Percentiles rank a stretch among this genome's conserved stretches.
Conservation (phyloP, 208 protist species). For the Leishmania martiniquensis region DNA sequence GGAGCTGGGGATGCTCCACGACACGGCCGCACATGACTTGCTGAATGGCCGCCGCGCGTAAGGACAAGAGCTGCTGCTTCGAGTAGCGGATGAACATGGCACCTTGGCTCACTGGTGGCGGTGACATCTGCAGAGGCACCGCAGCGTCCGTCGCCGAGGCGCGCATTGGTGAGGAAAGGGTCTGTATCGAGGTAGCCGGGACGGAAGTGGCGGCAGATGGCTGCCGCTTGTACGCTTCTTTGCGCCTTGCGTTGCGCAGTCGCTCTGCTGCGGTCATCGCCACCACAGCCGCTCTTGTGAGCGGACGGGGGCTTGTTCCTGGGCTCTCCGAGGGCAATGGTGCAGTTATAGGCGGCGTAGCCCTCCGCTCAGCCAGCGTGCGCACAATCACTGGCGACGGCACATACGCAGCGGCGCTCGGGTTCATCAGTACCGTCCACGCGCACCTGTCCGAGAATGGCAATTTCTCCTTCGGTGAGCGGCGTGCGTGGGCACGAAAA, state of each 20-base stretch:
- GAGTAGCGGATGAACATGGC: constrained; percentile 30
- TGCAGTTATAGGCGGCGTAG: constrained; percentile 12
- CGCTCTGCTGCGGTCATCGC: constrained; percentile 40
- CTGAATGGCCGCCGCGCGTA: constrained; percentile 36
- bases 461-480: background rate
- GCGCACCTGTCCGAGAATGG: background rate
- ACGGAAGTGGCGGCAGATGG: background rate
- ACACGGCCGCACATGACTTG: constrained; percentile 29
- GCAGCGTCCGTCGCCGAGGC: background rate
- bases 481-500: background rate
- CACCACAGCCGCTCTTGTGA: background rate
- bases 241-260: constrained; percentile 20
- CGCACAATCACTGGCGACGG: constrained; percentile 29
- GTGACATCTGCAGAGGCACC: background rate
- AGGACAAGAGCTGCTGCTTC: constrained; percentile 34
- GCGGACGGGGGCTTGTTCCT: background rate
- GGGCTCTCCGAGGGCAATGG: background rate
- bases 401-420: constrained; percentile 36
- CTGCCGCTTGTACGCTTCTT: background rate
- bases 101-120: background rate
- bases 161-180: background rate
- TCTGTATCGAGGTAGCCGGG: background rate
- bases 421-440: constrained; percentile 32
- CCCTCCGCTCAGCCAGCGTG: constrained; percentile 5
- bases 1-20: constrained; percentile 51